These are phyloP conservation scores for Aegilops speltoides DNA, from an alignment of 176 grass and related monocot genomes.

Conservation along the genomic window DNA sequence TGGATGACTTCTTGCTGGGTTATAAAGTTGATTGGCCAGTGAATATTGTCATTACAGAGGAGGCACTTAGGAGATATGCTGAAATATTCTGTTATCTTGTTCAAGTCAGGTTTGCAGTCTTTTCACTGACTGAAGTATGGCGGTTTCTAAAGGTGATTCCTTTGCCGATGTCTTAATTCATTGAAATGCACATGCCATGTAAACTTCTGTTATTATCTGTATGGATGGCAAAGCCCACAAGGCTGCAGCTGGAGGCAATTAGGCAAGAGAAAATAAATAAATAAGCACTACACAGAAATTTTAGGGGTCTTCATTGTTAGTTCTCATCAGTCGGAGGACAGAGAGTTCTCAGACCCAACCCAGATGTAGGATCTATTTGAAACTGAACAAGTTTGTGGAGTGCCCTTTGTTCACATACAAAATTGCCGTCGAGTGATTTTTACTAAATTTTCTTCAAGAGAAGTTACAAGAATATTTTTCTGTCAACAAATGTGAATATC, in stretches of 20 bases:
- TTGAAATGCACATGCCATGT: conserved; percentile 13
- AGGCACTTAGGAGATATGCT: conserved; percentile 85
- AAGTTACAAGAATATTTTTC: not conserved
- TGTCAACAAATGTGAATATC: conserved; percentile 2
- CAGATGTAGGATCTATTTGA: not conserved
- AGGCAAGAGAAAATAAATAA: not conserved
- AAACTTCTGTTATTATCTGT: not conserved
- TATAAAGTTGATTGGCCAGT: conserved; percentile 96
- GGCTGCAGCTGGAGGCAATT: not conserved
- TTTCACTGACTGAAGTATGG: conserved; percentile 81
- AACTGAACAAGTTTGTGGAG: conserved; percentile 19
- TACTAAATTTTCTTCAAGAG: conserved; percentile 8
- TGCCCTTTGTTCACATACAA: not conserved
- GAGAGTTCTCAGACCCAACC: not conserved
- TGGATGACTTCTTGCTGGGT: conserved; percentile 83
- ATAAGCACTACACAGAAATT: not conserved
- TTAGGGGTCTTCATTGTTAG: not conserved
- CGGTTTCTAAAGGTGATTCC: conserved; percentile 68
- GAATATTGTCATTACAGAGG: conserved; percentile 81
- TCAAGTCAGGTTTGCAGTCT: conserved; percentile 81
- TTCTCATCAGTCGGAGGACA: not conserved
- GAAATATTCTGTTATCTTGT: conserved; percentile 88
- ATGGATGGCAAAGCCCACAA: not conserved
- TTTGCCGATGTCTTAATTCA: conserved; percentile 21
- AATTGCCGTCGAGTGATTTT: not conserved